Evolutionary conservation across 768 basidiomycete species (phyloP).

Genomic region (Mycena latifolia): DNA sequence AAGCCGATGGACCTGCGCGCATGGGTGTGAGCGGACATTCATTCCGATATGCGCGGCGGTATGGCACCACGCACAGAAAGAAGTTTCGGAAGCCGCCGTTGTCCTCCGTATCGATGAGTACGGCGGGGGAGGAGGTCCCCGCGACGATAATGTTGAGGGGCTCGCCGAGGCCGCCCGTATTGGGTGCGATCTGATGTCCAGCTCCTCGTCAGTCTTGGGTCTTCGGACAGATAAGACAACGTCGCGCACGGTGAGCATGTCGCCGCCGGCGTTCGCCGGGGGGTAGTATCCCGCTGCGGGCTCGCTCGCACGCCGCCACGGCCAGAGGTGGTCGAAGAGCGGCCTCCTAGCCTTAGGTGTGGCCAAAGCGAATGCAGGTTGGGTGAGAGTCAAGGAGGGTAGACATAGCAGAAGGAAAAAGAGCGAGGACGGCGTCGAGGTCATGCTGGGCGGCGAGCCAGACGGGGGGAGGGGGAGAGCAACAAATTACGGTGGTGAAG

Average conservation of each 20-base stretch:
- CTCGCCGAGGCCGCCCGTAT: conserved; percentile 77
- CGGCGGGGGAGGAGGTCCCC: conserved; percentile 76
- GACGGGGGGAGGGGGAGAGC: not conserved
- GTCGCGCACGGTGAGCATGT: conserved; percentile 75
- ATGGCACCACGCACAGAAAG: conserved; percentile 74
- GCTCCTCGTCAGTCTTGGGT: no score
- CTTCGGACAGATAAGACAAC: not conserved
- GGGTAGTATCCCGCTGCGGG: conserved; percentile 71
- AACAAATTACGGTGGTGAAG: not conserved
- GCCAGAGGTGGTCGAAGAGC: conserved; percentile 19
- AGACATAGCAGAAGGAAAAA: conserved; percentile 38
- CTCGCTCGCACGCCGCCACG: conserved; percentile 44
- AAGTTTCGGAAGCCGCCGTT: conserved; percentile 88
- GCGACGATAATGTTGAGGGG: conserved; percentile 89
- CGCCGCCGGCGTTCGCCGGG: conserved; percentile 69
- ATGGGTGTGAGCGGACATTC: conserved; percentile 1
- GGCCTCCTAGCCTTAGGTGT: not conserved
- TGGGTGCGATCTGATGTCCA: conserved; percentile 15
- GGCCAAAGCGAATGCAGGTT: not conserved
- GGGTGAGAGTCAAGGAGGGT: conserved; percentile 34
- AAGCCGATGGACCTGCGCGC: conserved; percentile 74
- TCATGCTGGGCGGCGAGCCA: conserved; percentile 6
- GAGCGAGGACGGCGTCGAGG: conserved; percentile 20
- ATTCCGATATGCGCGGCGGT: not conserved
- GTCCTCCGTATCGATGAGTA: conserved; percentile 68